These are phyloP conservation scores for Silene latifolia DNA, from an alignment of 148 eudicot genomes.

Conservation along the genomic window DNA sequence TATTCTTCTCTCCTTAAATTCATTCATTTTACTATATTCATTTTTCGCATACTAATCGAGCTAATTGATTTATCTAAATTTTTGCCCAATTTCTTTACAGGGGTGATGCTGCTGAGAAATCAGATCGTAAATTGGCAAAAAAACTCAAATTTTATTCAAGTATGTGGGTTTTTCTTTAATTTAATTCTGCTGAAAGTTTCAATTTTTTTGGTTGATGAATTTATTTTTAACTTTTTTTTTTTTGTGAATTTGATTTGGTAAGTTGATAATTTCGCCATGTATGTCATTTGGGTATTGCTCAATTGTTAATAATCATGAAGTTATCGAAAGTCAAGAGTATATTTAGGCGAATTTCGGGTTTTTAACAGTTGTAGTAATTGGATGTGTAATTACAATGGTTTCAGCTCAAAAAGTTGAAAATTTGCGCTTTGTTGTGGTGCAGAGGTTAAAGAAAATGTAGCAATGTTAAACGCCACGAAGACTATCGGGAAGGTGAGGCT, in stretches of 20 bases:
- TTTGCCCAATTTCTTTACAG: slow-evolving; percentile 25
- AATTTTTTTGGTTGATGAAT: background rate
- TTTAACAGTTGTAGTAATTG: background rate
- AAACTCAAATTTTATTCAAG: slow-evolving; percentile 65
- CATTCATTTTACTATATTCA: background rate
- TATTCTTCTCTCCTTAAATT: background rate
- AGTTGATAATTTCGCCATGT: background rate
- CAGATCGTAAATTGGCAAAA: slow-evolving; percentile 66
- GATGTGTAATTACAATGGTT: background rate
- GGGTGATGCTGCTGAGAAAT: slow-evolving; percentile 33
- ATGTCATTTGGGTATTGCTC: background rate
- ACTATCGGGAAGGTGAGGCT: slow-evolving; percentile 51
- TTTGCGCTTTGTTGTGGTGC: slow-evolving; percentile 12
- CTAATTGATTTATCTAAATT: background rate
- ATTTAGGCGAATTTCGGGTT: background rate
- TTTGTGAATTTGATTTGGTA: background rate
- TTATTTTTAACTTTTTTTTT: background rate
- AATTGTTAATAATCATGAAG: background rate
- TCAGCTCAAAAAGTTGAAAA: background rate
- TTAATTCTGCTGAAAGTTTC: background rate
- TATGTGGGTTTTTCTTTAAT: slow-evolving; percentile 21
- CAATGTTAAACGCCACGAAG: slow-evolving; percentile 48
- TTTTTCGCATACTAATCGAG: background rate
- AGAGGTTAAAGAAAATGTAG: slow-evolving; percentile 61
- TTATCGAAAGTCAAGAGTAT: no score